Evolutionary conservation across 2,329 filamentous ascomycete species (phyloP), one percentile per base, ranked within the genome.

Genomic region (Penicillium sp.): DNA sequence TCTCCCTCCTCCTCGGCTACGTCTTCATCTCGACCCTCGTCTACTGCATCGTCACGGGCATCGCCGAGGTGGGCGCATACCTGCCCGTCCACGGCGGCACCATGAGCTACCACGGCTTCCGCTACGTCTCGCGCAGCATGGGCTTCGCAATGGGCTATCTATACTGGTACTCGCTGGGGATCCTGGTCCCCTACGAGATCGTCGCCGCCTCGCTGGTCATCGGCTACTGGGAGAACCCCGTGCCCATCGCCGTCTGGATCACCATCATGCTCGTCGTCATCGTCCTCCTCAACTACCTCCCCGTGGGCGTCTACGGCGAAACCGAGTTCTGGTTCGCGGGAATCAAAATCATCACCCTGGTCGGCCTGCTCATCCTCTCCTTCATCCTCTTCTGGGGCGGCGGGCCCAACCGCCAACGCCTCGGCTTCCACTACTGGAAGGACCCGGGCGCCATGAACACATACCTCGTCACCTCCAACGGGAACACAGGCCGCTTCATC

Each of bases 151-250:
- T 79, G 66, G 79, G 79, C 19, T 80, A 79, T 48, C 67, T 79
- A 4, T 83, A 83, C 67, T 83, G 81, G 81, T 83, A 82, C 56
- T 77, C 78, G 1, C 68, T 78, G 53, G 78, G 80, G 0, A 82
- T 84, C 31, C 70, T 82, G 44, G 77, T 83, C 0, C 81, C 79
- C 52, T 83, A 85, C 61, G 88, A 91, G 75, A 87, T 90, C 63
- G 86, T 86, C 0, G 88, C 88, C 7, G 86, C 87, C 13, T 84
- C 85, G 46, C 82, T 90, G n/a, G 81, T 91, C 31, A 87, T 90
- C 63, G 77, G 85, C 63, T 90, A 86, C 71, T 91, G 88, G 88
- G 69, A 76, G 11, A 72, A 76, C 4, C 69, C 70, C 19, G 75
- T 82, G 53, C 77, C 80, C 47, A 73, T 81, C 7, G 79, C 78